phyloP scores from a whole-genome alignment of 179 eudicot genomes.

The Drosera spatulata region DNA sequence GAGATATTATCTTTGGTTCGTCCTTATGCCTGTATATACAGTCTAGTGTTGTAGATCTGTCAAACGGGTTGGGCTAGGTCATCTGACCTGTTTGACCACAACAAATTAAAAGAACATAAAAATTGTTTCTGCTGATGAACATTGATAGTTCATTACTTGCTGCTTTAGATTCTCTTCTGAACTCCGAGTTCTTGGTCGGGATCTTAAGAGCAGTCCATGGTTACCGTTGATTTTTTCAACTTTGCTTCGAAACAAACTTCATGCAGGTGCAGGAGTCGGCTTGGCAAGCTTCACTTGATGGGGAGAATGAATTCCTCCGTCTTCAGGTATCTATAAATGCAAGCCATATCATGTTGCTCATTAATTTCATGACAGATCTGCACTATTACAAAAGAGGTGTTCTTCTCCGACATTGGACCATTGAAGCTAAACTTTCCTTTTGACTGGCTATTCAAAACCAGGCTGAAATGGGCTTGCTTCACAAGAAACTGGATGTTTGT shows the following conservation, averaged over 20 bases:
- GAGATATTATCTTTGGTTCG: too few relatives aligned
- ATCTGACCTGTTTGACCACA: too few relatives aligned
- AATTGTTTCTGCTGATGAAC: too few relatives aligned
- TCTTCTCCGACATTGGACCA: not conserved
- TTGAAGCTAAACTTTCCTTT: not conserved
- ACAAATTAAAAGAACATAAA: too few relatives aligned
- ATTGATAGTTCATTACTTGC: too few relatives aligned
- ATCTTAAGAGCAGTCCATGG: not conserved
- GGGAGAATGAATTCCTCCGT: constrained; percentile 83
- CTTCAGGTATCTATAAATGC: constrained; percentile 43
- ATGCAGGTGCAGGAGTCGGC: constrained; percentile 49
- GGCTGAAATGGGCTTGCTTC: constrained; percentile 66
- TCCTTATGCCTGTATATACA: too few relatives aligned
- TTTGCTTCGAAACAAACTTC: constrained; percentile 6
- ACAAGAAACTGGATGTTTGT: constrained; percentile 46
- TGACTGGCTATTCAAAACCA: constrained; percentile 82
- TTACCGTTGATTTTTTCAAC: constrained; percentile 1
- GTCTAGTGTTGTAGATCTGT: too few relatives aligned
- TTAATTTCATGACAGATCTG: too few relatives aligned
- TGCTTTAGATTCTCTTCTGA: too few relatives aligned
- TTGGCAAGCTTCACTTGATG: constrained; percentile 48
- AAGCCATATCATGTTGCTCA: too few relatives aligned
- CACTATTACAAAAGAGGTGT: not conserved
- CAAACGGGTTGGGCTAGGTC: too few relatives aligned
- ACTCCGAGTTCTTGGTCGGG: too few relatives aligned